phyloP scores from a whole-genome alignment of 371 early-diverging fungal species.

The Mortierella sp. region DNA sequence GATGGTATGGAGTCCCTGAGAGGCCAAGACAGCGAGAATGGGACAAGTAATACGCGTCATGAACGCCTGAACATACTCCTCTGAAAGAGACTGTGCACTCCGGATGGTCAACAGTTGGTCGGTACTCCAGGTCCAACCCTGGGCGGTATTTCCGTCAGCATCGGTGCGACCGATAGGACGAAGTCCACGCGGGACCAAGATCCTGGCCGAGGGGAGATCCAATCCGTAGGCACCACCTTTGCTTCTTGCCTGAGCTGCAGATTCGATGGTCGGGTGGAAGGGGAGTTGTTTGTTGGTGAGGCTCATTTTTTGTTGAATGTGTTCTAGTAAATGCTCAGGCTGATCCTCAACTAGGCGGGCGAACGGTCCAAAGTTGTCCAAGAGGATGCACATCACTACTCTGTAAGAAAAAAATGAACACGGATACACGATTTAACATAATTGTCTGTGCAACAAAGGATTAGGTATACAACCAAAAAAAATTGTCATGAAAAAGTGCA shows the following conservation, averaged over 20 bases:
- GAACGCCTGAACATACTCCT: conserved; percentile 25
- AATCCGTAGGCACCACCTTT: conserved; percentile 13
- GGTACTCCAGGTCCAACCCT: conserved; percentile 31
- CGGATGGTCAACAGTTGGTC: conserved; percentile 29
- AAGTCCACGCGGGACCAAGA: conserved; percentile 26
- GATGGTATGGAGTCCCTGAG: not conserved
- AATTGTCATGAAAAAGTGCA: too few relatives aligned
- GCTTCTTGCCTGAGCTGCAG: conserved; percentile 20
- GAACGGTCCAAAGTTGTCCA: conserved; percentile 34
- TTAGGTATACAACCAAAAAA: too few relatives aligned
- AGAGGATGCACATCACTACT: conserved; percentile 13
- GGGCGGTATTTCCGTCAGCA: not conserved
- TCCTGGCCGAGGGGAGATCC: not conserved
- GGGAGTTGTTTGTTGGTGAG: conserved; percentile 21
- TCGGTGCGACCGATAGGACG: conserved; percentile 1
- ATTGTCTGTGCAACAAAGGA: too few relatives aligned
- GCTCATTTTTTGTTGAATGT: conserved; percentile 20
- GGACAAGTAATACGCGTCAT: conserved; percentile 21
- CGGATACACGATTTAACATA: too few relatives aligned
- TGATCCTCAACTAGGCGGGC: conserved; percentile 17
- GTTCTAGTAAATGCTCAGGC: conserved; percentile 24
- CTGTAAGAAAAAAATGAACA: not conserved
- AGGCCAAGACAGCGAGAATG: conserved; percentile 20
- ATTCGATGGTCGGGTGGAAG: conserved; percentile 30
- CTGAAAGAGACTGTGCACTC: conserved; percentile 26